A percentile compares a stretch with the other conserved stretches of the same genome.
Conservation (phyloP, 805 yeast species). For the Candida ovalis region DNA sequence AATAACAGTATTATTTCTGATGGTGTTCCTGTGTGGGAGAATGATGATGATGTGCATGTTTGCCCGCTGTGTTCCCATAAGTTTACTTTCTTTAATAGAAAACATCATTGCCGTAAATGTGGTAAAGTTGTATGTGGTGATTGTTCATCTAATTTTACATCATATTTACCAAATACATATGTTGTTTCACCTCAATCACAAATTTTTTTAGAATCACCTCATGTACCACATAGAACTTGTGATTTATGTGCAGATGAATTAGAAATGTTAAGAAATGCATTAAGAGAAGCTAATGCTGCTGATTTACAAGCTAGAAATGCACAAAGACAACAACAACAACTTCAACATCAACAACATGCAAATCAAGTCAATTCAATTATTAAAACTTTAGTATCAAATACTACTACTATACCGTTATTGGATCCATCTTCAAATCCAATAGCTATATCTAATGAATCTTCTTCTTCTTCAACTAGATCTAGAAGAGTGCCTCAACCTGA, state of each 20-base stretch:
- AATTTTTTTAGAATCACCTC: conserved; percentile 45
- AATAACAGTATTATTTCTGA: conserved; percentile 1
- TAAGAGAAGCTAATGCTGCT: conserved; percentile 22
- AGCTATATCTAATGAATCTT: not conserved
- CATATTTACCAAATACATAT: conserved; percentile 56
- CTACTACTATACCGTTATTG: conserved; percentile 12
- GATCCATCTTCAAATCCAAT: not conserved
- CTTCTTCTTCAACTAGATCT: not conserved
- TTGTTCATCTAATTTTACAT: conserved; percentile 54
- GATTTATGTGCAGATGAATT: conserved; percentile 67
- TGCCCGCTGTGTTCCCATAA: conserved; percentile 53
- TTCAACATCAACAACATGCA: not conserved
- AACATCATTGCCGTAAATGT: conserved; percentile 83
- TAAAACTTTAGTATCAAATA: conserved; percentile 14
- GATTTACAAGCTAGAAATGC: not conserved
- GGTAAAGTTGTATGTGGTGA: conserved; percentile 73
- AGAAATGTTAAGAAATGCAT: conserved; percentile 42
- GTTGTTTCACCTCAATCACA: conserved; percentile 54
- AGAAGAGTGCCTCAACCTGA: conserved; percentile 1
- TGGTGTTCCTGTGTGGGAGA: conserved; percentile 62
- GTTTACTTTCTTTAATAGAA: conserved; percentile 61
- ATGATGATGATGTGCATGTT: conserved; percentile 47
- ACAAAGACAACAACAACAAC: not conserved
- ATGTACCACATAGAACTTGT: conserved; percentile 68
- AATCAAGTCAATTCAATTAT: conserved; percentile 5